Percentiles rank a stretch among this genome's conserved stretches.
Evolutionary conservation across 2,329 filamentous ascomycete genomes (phyloP).

Genomic region (Bertia moriformis): DNA sequence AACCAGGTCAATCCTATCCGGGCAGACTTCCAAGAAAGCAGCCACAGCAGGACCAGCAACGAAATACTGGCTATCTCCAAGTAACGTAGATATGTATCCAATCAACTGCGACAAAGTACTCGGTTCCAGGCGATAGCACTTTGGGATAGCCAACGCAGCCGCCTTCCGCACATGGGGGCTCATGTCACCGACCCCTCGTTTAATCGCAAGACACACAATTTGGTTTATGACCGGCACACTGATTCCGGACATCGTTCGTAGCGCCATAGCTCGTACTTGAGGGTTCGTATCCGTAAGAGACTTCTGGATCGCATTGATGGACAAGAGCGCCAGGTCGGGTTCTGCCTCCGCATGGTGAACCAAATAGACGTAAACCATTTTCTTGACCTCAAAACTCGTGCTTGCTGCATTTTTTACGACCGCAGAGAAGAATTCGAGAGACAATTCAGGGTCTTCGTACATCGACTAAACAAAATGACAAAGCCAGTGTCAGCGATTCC

Average conservation of each 20-base stretch:
- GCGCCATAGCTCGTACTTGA: conserved; percentile 75
- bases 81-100: conserved; percentile 63
- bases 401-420: conserved; percentile 97
- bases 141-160: conserved; percentile 83
- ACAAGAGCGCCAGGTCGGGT: conserved; percentile 84
- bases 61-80: conserved; percentile 89
- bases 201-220: conserved; percentile 90
- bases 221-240: conserved; percentile 95
- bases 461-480: conserved; percentile 40
- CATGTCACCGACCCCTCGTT: conserved; percentile 86
- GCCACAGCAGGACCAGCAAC: conserved; percentile 88
- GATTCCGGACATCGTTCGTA: conserved; percentile 95
- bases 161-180: conserved; percentile 85
- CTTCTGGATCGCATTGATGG: conserved; percentile 98
- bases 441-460: conserved; percentile 72
- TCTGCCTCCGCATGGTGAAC: conserved; percentile 93
- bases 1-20: conserved; percentile 72
- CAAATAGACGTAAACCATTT: conserved; percentile 96
- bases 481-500: background rate
- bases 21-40: conserved; percentile 79
- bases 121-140: conserved; percentile 85
- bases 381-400: conserved; percentile 87
- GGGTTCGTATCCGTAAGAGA: conserved; percentile 86
- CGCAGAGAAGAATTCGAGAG: conserved; percentile 86
- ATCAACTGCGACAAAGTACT: conserved; percentile 70